Conservation (phyloP, 495 filamentous ascomycete species). For the Penicillium psychrofluorescens region DNA sequence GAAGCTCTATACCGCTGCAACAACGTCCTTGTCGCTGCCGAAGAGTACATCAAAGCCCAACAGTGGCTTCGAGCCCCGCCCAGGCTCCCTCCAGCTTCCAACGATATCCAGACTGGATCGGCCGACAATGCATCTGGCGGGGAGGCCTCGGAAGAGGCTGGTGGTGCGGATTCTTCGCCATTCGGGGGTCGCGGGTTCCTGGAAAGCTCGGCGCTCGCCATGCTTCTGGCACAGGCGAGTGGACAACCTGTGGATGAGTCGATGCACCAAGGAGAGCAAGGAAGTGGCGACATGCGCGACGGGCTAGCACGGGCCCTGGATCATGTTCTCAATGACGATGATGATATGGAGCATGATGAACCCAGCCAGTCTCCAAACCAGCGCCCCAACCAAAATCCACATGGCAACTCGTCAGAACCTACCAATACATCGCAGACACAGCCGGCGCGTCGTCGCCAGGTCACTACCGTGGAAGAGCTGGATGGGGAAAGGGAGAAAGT, state of each 20-base stretch:
- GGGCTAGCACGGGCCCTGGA: slow-evolving; percentile 29
- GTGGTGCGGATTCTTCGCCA: slow-evolving; percentile 21
- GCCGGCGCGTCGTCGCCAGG: slow-evolving; percentile 22
- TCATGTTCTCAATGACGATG: slow-evolving; percentile 27
- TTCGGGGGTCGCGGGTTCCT: slow-evolving; percentile 19
- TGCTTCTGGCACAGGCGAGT: slow-evolving; percentile 31
- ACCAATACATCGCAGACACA: slow-evolving; percentile 9
- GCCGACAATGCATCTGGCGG: slow-evolving; percentile 19
- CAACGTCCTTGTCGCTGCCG: slow-evolving; percentile 49
- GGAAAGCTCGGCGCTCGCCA: slow-evolving; percentile 28
- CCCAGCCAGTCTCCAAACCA: slow-evolving; percentile 17
- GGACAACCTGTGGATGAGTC: slow-evolving; percentile 17
- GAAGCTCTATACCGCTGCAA: slow-evolving; percentile 82
- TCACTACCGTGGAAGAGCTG: slow-evolving; percentile 71
- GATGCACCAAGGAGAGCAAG: slow-evolving; percentile 9
- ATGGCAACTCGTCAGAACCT: slow-evolving; percentile 14
- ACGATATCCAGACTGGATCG: slow-evolving; percentile 44
- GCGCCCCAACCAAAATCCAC: slow-evolving; percentile 7
- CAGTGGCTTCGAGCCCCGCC: slow-evolving; percentile 30
- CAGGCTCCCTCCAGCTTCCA: slow-evolving; percentile 54
- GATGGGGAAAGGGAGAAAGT: slow-evolving; percentile 68
- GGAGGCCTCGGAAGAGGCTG: slow-evolving; percentile 24
- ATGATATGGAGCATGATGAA: slow-evolving; percentile 16
- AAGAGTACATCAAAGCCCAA: slow-evolving; percentile 68
- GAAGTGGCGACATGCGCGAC: slow-evolving; percentile 21